Percentiles rank a stretch among this genome's conserved stretches.
Conservation (phyloP, 2,329 filamentous ascomycete species). For the Xylaria hypoxylon region DNA sequence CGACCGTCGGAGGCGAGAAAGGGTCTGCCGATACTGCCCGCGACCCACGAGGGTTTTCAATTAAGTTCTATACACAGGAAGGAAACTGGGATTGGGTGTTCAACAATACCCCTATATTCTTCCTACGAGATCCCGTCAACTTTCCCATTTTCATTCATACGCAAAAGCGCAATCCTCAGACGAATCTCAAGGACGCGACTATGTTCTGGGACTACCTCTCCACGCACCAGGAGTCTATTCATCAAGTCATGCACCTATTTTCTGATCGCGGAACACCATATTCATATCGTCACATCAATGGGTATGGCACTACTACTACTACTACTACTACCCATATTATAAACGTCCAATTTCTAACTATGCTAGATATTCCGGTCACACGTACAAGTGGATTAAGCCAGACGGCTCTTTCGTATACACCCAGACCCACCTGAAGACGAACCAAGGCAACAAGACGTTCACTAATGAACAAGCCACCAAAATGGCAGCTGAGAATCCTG, state of each 20-base stretch:
- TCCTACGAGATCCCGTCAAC: too few species aligned
- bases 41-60: slow-evolving; percentile 69
- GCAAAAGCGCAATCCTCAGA: too few species aligned
- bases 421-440: slow-evolving; percentile 62
- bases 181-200: slow-evolving; percentile 49
- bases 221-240: too few species aligned
- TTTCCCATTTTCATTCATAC: too few species aligned
- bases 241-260: too few species aligned
- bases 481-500: slow-evolving; percentile 61
- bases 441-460: slow-evolving; percentile 61
- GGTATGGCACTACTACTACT: too few species aligned
- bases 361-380: slow-evolving; percentile 53
- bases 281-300: too few species aligned
- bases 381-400: slow-evolving; percentile 61
- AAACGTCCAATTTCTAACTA: too few species aligned
- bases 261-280: too few species aligned
- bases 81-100: slow-evolving; percentile 66
- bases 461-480: slow-evolving; percentile 58
- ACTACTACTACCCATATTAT: too few species aligned
- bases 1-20: slow-evolving; percentile 52
- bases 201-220: slow-evolving; percentile 42
- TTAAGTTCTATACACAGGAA: slow-evolving; percentile 76
- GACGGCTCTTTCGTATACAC: slow-evolving; percentile 63
- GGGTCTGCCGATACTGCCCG: slow-evolving; percentile 54
- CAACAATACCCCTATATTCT: slow-evolving; percentile 34